Conservation (phyloP, 805 yeast species). For the Monosporozyma yasuniensis region DNA sequence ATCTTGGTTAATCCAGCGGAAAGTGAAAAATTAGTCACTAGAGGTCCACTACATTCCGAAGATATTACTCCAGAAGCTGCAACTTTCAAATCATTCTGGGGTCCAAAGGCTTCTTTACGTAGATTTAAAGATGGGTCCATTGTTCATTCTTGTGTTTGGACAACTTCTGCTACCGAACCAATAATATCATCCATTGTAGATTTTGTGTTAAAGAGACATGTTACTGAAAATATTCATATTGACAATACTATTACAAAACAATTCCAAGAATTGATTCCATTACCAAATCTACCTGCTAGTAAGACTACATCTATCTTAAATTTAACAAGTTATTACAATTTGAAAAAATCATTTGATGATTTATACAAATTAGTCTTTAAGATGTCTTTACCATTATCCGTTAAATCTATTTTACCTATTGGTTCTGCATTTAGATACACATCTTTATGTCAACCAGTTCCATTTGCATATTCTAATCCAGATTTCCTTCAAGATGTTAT, state of each 20-base stretch:
- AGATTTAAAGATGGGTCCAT: slow-evolving; percentile 89
- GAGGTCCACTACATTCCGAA: slow-evolving; percentile 66
- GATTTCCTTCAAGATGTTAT: slow-evolving; percentile 75
- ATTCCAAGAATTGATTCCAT: slow-evolving; percentile 47
- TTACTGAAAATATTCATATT: slow-evolving; percentile 35
- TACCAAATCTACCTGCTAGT: slow-evolving; percentile 51
- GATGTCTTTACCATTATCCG: slow-evolving; percentile 57
- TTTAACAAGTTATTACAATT: slow-evolving; percentile 34
- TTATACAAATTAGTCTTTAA: slow-evolving; percentile 44
- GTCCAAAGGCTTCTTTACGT: slow-evolving; percentile 72
- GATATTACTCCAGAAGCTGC: slow-evolving; percentile 46
- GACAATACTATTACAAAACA: slow-evolving; percentile 30
- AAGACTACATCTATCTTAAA: slow-evolving; percentile 43
- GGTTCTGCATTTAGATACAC: slow-evolving; percentile 70
- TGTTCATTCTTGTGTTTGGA: slow-evolving; percentile 87
- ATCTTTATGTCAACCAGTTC: slow-evolving; percentile 70
- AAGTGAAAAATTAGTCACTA: slow-evolving; percentile 73
- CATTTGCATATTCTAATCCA: slow-evolving; percentile 65
- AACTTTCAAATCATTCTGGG: slow-evolving; percentile 83
- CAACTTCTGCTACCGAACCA: slow-evolving; percentile 45
- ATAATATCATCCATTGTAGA: slow-evolving; percentile 56
- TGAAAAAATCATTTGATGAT: slow-evolving; percentile 48
- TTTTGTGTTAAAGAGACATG: slow-evolving; percentile 56
- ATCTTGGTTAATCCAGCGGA: slow-evolving; percentile 60
- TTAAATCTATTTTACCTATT: slow-evolving; percentile 65